phyloP scores from a whole-genome alignment of 768 basidiomycete species.

The Suillus ampliporus region DNA sequence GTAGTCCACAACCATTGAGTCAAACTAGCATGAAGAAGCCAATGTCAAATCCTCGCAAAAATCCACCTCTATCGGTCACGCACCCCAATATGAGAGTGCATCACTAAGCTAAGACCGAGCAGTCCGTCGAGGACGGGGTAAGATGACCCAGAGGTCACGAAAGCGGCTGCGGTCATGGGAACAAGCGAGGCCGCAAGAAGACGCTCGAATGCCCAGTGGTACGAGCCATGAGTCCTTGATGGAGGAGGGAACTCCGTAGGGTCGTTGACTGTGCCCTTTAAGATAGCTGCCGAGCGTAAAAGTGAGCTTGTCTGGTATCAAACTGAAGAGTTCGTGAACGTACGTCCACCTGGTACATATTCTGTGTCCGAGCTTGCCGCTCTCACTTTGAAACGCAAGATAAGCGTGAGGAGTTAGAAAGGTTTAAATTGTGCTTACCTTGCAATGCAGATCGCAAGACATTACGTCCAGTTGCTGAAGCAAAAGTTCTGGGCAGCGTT shows the following conservation, averaged over 20 bases:
- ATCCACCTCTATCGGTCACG: conserved; percentile 32
- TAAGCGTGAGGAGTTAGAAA: conserved; percentile 1
- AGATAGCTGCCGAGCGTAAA: conserved; percentile 60
- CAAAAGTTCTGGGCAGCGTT: conserved; percentile 49
- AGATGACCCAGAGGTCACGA: conserved; percentile 73
- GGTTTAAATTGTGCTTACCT: conserved; percentile 38
- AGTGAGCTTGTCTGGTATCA: neutral
- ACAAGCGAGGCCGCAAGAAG: conserved; percentile 86
- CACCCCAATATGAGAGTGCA: conserved; percentile 97
- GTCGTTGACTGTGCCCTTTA: conserved; percentile 94
- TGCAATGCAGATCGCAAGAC: conserved; percentile 46
- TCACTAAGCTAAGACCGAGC: conserved; percentile 83
- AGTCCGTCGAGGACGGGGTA: conserved; percentile 92
- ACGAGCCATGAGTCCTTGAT: conserved; percentile 82
- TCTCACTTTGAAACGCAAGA: conserved; percentile 40
- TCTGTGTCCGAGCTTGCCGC: conserved; percentile 39
- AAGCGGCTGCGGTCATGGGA: conserved; percentile 91
- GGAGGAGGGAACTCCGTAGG: conserved; percentile 88
- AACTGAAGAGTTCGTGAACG: neutral
- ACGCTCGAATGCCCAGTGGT: conserved; percentile 94
- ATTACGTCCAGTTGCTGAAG: conserved; percentile 43
- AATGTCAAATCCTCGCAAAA: neutral
- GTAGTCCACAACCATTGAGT: conserved; percentile 83
- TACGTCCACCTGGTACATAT: conserved; percentile 60
- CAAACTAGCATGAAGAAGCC: conserved; percentile 59